These are phyloP conservation scores for Colletotrichum sidae DNA, from an alignment of 2,329 filamentous ascomycete genomes.

Conservation along the genomic window DNA sequence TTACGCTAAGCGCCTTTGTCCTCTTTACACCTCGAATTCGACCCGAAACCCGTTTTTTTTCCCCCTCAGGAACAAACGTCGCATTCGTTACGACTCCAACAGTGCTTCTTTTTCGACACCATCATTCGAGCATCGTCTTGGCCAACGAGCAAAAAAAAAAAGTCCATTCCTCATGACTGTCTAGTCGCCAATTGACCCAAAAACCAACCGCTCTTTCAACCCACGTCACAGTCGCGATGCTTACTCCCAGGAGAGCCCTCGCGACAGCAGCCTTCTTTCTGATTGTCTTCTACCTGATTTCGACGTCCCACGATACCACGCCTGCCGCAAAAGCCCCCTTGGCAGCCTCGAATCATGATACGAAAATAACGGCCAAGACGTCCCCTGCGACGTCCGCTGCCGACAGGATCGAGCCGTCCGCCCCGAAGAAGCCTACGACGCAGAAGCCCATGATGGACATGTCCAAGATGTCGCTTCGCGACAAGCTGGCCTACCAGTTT, in stretches of 20 bases:
- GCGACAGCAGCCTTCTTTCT: conserved; percentile 77
- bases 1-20: not conserved
- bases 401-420: conserved; percentile 23
- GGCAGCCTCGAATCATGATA: conserved; percentile 38
- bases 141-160: not conserved
- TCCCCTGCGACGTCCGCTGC: conserved; percentile 7
- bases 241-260: conserved; percentile 82
- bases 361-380: conserved; percentile 16
- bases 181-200: conserved; percentile 9
- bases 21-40: conserved; percentile 19
- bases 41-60: conserved; percentile 7
- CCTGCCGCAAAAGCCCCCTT: conserved; percentile 41
- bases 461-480: conserved; percentile 76
- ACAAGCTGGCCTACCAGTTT: conserved; percentile 92
- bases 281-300: conserved; percentile 76
- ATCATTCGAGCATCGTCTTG: not conserved
- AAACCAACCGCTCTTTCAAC: conserved; percentile 15
- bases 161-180: conserved; percentile 11
- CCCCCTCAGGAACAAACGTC: conserved; percentile 8
- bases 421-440: conserved; percentile 49
- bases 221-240: conserved; percentile 64
- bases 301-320: conserved; percentile 64
- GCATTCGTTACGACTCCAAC: conserved; percentile 21
- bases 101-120: conserved; percentile 8
- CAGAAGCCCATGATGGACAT: conserved; percentile 78